phyloP scores from a whole-genome alignment of 768 basidiomycete genomes.

The Russula sp. region DNA sequence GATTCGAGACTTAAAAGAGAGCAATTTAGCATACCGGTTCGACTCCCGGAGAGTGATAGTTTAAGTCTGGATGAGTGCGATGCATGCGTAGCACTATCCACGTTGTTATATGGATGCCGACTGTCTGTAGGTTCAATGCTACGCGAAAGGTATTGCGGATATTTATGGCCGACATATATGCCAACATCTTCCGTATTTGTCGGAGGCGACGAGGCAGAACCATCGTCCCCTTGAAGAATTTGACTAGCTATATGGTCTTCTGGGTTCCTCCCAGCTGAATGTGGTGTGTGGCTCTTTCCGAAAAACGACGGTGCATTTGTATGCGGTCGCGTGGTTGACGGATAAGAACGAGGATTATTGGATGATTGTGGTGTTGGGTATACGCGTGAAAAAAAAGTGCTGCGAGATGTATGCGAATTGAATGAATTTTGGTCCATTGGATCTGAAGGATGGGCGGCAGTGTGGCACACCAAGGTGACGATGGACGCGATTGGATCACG shows the following conservation, averaged over 20 bases:
- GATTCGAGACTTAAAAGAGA: neutral
- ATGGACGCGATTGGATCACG: constrained; percentile 7
- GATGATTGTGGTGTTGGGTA: constrained; percentile 11
- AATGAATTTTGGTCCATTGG: constrained; percentile 15
- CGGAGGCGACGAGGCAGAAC: neutral
- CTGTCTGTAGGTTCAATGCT: constrained; percentile 3
- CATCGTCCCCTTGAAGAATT: neutral
- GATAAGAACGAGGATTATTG: neutral
- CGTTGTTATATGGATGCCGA: neutral
- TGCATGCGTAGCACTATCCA: neutral
- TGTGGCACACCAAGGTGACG: neutral
- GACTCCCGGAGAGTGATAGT: neutral
- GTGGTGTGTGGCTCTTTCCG: constrained; percentile 13
- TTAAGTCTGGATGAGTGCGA: constrained; percentile 4
- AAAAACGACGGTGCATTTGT: constrained; percentile 19
- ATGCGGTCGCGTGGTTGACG: constrained; percentile 4
- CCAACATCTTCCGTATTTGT: constrained; percentile 5
- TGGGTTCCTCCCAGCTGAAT: constrained; percentile 11
- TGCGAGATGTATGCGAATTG: constrained; percentile 11
- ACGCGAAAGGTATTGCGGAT: constrained; percentile 10
- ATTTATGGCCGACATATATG: constrained; percentile 22
- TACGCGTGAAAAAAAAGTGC: constrained; percentile 19
- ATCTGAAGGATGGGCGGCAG: too few relatives aligned
- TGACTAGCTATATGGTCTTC: neutral
- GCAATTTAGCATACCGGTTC: constrained; percentile 6